Conservation (phyloP, 305 asterid species). For the Fraxinus paxiana region DNA sequence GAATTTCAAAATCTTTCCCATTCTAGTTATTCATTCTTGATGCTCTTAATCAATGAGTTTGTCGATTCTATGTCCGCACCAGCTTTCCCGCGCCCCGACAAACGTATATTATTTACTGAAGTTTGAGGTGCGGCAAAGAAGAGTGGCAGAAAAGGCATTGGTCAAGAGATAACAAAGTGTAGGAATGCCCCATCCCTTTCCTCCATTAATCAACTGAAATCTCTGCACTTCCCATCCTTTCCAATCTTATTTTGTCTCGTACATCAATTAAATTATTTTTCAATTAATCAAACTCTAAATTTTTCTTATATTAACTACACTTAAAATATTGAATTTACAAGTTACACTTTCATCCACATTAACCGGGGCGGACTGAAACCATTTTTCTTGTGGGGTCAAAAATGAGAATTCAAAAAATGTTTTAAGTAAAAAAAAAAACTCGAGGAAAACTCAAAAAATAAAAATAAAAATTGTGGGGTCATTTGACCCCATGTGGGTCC, state of each 20-base stretch:
- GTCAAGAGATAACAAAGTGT: conserved; percentile 61
- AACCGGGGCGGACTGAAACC: no score
- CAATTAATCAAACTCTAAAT: background rate
- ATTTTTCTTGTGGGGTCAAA: no score
- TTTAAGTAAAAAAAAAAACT: no score
- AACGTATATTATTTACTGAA: background rate
- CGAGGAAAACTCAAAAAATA: no score
- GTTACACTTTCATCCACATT: background rate
- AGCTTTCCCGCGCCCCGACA: background rate
- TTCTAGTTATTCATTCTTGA: background rate
- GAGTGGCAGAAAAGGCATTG: conserved; percentile 39
- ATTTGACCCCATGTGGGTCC: no score
- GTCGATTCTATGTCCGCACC: background rate
- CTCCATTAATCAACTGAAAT: conserved; percentile 71
- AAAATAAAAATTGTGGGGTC: no score
- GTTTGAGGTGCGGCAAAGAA: conserved; percentile 24
- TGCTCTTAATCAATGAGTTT: background rate
- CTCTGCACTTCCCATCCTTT: conserved; percentile 87
- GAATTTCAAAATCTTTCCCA: background rate
- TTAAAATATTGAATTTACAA: background rate
- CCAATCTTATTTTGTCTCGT: conserved; percentile 60
- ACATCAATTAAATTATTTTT: background rate
- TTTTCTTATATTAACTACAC: background rate
- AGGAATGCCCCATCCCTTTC: conserved; percentile 84
- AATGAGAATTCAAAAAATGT: no score